Evolutionary conservation across 2,329 filamentous ascomycete species (phyloP).

Genomic region (Cadophora sp.): DNA sequence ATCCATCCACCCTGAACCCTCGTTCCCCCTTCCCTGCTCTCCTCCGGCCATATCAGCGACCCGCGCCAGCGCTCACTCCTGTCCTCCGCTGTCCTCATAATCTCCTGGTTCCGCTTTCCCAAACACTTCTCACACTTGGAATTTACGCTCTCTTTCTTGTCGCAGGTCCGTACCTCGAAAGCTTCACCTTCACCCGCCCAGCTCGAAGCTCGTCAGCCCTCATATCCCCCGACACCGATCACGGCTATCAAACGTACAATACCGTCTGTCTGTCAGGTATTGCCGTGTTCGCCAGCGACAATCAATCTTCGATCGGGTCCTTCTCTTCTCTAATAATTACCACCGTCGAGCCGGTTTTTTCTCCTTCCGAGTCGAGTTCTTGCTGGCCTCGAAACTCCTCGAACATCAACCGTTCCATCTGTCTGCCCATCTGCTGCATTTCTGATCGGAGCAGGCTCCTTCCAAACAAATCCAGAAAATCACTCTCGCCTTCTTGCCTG

Average conservation of each 20-base stretch:
- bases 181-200: constrained; percentile 32
- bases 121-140: constrained; percentile 43
- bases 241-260: constrained; percentile 23
- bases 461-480: constrained; percentile 30
- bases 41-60: constrained; percentile 15
- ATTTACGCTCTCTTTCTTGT: constrained; percentile 46
- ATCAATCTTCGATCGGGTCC: constrained; percentile 30
- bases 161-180: constrained; percentile 45
- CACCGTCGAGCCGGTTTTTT: constrained; percentile 36
- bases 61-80: constrained; percentile 9
- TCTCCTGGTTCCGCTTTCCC: constrained; percentile 43
- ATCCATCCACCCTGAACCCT: background rate
- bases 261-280: constrained; percentile 6
- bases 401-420: constrained; percentile 45
- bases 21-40: background rate
- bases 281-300: constrained; percentile 16
- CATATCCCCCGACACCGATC: constrained; percentile 27
- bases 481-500: background rate
- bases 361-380: constrained; percentile 43
- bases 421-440: constrained; percentile 43
- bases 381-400: constrained; percentile 47
- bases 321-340: constrained; percentile 37
- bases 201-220: constrained; percentile 26
- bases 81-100: constrained; percentile 35
- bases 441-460: constrained; percentile 46